Base-by-base conservation (phyloP, 2,329 filamentous ascomycete species). In the Eutypella sp. region DNA sequence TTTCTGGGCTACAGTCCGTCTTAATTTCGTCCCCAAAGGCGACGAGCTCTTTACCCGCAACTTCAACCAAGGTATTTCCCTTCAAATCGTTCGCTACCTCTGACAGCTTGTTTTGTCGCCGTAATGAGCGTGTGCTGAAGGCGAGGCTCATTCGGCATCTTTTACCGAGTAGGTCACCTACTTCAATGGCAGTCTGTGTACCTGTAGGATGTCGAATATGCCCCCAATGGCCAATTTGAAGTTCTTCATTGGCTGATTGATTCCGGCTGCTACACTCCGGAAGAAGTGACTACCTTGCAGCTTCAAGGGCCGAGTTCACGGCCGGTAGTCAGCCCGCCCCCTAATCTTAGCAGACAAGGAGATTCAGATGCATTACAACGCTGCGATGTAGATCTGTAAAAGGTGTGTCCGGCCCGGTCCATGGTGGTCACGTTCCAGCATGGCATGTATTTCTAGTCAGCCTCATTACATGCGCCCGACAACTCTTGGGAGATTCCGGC, bases 361-460 rank as follows among this genome's bases (percentile, higher is more conserved):
- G 58, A 78, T 76, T 53, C 80, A 67, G 34, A 74, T 71, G 4
- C 75, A 78, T 55, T 85, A 87, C 16, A 87, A 64, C 2, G 86
- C 65, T 2, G 78, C 76, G 56, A 86, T 86, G 62, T 87, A 82
- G 2, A 78, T 81, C 58, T 85, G 82, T 5, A 76, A 79, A 24
- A 86, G 68, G 57, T 87, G 82, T 2, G 85, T 78, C 1, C 81
- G 82, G 22, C 83, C 83, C 81, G 82, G 22, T 83, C 83, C 31
- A 71, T 67, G 42, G 76, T 68, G 22, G 74, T 72, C 57, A 75
- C 62, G 62, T 77, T 72, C 74, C 74, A 79, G 39, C 68, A 71
- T 2, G 68, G 63, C 2, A 63, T 63, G 10, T 70, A 70, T 8
- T 71, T 67, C 9, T 69, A 68, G 33, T 67, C 70, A 3, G 70